Evolutionary conservation across 495 filamentous ascomycete species (phyloP), one percentile per base, ranked within the genome.

Genomic region (Tricharina praecox): DNA sequence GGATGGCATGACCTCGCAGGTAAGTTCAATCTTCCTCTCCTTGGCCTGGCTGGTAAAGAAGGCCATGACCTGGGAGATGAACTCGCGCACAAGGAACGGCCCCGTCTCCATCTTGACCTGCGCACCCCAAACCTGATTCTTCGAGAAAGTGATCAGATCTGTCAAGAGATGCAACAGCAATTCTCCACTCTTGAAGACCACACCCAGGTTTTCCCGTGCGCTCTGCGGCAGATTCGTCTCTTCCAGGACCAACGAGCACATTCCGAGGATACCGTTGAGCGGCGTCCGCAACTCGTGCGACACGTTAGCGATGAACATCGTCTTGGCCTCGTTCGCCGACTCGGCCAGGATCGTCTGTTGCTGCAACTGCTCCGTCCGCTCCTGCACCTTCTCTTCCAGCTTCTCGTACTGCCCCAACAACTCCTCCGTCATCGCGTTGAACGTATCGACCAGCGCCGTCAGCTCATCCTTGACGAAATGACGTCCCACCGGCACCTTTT

Each of bases 381-480:
- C 77, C 0, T 71, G 73, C 11, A 93, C 86, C 45, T 86, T 79
- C 45, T 88, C 80, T 55, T 93, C 87, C 19, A 93, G 66, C 8
- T 74, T 76, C 40, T 74, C 76, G 52, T 93, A 93, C 55, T 93
- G 87, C 60, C 81, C 81, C 49, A 84, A 68, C 24, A 93, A 67
- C 56, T 95, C 86, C 33, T 93, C 84, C 1, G 82, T 79, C 86
- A 95, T 95, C 50, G 82, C 83, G 55, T 95, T 95, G 62, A 90
- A 95, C 0, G 85, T 90, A 34, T 66, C 62, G 0, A 85, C 90
- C 18, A 93, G 68, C 53, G 93, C 85, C 0, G 85, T 88, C 11
- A 94, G 66, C 56, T 94, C 86, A 59, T 94, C 86, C 8, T 81
- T 81, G 30, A 94, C 68, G 21, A 74, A 64, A 52, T 85, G 79